Base-by-base conservation (phyloP, 2,329 filamentous ascomycete species). In the Stagonosporopsis chrysanthemi region DNA sequence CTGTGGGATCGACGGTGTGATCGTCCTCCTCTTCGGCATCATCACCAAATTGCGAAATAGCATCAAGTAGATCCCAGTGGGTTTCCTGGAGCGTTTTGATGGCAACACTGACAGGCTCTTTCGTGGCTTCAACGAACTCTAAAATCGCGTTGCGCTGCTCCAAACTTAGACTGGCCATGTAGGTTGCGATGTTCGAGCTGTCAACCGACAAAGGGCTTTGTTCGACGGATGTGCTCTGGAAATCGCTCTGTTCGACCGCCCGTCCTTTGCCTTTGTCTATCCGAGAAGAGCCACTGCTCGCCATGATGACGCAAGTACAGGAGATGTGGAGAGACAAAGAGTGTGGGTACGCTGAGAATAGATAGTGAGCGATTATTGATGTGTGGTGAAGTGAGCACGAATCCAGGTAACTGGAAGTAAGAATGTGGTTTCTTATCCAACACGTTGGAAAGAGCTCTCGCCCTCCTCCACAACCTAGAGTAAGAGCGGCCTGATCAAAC, bases 1-100 rank as follows among this genome's bases (percentile, higher is more conserved):
- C 14, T 8, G 31, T 17, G 11, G 23, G 11, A 9, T 47, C n/a
- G 17, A 6, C 0, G 7, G 4, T 11, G 9, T 29, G 19, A 7
- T 48, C 8, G 5, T 44, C 23, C 19, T 31, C 23, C n/a, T 31
- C 5, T 15, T 42, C 40, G 11, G 22, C 29, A 7, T 40, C 44
- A 4, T 44, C 48, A n/a, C 38, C 39, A 29, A 44, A 52, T 15
- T 17, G 19, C 8, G 36, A 36, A n/a, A 52, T 26, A n/a, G 54
- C 54, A 39, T 57, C 43, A 8, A 57, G 17, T 3, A 57, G 19
- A 15, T 57, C 54, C 54, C 48, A 57, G 4, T 52, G 11, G 22
- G 24, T 44, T 12, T 39, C 33, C n/a, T 35, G 24, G 4, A 57
- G 33, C 6, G 39, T 28, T 29, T 29, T 22, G 17, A 57, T 44